A percentile compares a stretch with the other conserved stretches of the same genome.
Conservation (phyloP, 2,329 filamentous ascomycete genomes). For the Fusarium pseudoanthophilum region DNA sequence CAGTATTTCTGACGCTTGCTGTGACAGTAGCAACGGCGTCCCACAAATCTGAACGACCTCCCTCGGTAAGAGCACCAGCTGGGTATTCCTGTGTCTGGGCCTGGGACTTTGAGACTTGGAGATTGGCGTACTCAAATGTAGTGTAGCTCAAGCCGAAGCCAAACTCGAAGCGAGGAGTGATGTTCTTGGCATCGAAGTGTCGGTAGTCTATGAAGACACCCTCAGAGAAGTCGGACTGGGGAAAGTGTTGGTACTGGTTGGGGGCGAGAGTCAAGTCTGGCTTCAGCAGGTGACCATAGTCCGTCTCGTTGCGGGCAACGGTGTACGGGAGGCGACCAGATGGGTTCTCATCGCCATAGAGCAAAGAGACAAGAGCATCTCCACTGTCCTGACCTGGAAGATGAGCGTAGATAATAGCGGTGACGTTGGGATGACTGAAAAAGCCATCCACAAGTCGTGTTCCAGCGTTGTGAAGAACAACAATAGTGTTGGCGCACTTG, state of each 20-base stretch:
- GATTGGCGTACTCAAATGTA: slow-evolving; percentile 57
- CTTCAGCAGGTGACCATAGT: not conserved
- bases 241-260: not conserved
- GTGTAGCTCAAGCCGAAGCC: slow-evolving; percentile 82
- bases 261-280: not conserved
- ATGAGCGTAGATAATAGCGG: slow-evolving; percentile 70
- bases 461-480: slow-evolving; percentile 72
- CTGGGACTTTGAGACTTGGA: not conserved
- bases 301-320: slow-evolving; percentile 59
- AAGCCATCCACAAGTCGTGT: slow-evolving; percentile 60
- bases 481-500: slow-evolving; percentile 71
- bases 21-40: not conserved
- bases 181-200: slow-evolving; percentile 75
- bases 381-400: slow-evolving; percentile 74
- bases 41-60: slow-evolving; percentile 3
- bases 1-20: not conserved
- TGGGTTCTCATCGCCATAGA: slow-evolving; percentile 67
- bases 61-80: not conserved
- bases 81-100: not conserved
- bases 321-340: slow-evolving; percentile 72
- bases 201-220: slow-evolving; percentile 67
- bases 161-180: slow-evolving; percentile 75
- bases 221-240: slow-evolving; percentile 3
- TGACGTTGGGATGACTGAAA: slow-evolving; percentile 72
- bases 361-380: slow-evolving; percentile 61